These are phyloP conservation scores for Camelina laxa DNA, from an alignment of 345 rosid genomes.

Conservation along the genomic window DNA sequence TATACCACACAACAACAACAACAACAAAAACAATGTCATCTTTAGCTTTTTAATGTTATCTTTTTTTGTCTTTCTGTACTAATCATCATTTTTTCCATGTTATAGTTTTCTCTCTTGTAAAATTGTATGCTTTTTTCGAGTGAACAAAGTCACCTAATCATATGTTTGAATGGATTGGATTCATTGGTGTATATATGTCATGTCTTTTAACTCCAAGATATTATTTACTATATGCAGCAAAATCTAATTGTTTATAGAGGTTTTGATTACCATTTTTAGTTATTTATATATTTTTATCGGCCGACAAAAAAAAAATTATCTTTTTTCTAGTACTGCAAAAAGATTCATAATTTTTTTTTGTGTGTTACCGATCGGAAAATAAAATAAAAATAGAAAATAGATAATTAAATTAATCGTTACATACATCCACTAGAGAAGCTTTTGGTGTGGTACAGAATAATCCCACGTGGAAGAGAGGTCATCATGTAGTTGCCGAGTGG, in stretches of 20 bases:
- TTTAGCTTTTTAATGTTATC: slow-evolving; percentile 25
- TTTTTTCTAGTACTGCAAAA: no score
- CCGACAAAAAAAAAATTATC: no score
- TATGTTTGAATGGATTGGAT: slow-evolving; percentile 39
- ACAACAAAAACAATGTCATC: not conserved
- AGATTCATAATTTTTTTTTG: no score
- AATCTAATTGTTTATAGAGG: not conserved
- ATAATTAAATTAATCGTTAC: not conserved
- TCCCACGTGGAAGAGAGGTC: slow-evolving; percentile 14
- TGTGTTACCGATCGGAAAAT: no score
- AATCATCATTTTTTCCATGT: slow-evolving; percentile 31
- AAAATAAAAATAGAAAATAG: not conserved
- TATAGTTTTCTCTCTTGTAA: slow-evolving; percentile 25
- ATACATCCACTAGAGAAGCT: not conserved
- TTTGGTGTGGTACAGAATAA: slow-evolving; percentile 25
- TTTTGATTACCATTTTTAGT: no score
- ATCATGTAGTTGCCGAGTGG: slow-evolving; percentile 3
- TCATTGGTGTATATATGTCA: slow-evolving; percentile 26
- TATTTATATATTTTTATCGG: no score
- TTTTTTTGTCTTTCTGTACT: not conserved
- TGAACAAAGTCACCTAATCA: slow-evolving; percentile 31
- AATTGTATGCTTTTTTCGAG: slow-evolving; percentile 42
- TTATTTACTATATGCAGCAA: not conserved
- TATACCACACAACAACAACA: not conserved
- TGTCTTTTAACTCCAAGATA: not conserved